These are phyloP conservation scores for Rhodotorula toruloides DNA, from an alignment of 768 basidiomycete genomes.

Conservation along the genomic window DNA sequence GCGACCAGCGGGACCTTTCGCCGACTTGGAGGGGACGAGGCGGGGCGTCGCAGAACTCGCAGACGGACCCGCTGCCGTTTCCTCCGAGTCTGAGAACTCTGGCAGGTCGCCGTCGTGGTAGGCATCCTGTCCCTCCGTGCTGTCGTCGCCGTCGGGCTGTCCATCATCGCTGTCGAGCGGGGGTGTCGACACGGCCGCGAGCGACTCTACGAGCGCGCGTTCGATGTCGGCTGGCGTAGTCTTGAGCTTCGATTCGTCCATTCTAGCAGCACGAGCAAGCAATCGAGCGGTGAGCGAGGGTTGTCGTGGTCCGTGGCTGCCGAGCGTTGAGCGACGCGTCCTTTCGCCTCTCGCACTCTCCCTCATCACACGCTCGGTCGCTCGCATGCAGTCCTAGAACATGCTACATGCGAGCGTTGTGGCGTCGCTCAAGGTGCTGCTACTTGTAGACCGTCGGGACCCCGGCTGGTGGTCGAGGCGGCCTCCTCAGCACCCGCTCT, in stretches of 20 bases:
- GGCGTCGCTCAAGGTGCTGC: too few species aligned
- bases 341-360: too few species aligned
- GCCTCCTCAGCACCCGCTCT: too few species aligned
- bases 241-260: conserved; percentile 3
- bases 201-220: neutral
- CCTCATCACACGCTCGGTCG: too few species aligned
- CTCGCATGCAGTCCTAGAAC: too few species aligned
- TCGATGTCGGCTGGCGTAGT: conserved; percentile 4
- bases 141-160: neutral
- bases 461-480: too few species aligned
- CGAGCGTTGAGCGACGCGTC: too few species aligned
- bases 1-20: conserved; percentile 9
- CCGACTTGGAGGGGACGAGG: conserved; percentile 4
- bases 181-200: neutral
- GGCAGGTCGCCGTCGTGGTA: conserved; percentile 38
- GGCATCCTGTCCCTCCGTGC: neutral
- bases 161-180: too few species aligned
- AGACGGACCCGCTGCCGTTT: neutral
- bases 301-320: neutral
- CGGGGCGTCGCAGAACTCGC: neutral
- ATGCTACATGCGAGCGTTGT: too few species aligned
- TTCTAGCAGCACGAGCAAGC: neutral
- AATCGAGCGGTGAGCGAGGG: neutral
- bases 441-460: too few species aligned
- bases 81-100: conserved; percentile 36